Percentiles rank a stretch among this genome's conserved stretches.
Conservation (phyloP, 1,284 basidiomycete species). For the Microbotryum saponariae region DNA sequence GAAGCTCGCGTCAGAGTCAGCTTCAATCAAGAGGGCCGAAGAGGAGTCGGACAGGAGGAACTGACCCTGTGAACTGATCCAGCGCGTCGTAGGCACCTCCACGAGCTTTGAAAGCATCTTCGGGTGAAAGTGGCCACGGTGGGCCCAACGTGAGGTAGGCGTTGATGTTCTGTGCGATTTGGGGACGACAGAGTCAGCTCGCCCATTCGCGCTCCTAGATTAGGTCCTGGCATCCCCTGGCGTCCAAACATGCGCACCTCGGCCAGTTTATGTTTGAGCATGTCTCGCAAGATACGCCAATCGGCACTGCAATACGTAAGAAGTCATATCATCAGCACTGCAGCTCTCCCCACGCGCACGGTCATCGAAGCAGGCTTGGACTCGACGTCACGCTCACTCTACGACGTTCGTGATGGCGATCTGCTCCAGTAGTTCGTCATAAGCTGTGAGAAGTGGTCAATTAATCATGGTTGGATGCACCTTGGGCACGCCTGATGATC, state of each 20-base stretch:
- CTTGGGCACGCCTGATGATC: not conserved
- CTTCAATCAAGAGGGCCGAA: not conserved
- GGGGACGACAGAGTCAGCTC: conserved; percentile 9
- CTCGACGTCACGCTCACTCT: conserved; percentile 49
- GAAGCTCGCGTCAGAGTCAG: not conserved
- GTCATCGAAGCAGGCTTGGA: not conserved
- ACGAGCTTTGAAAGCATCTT: conserved; percentile 29
- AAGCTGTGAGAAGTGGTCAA: conserved; percentile 45
- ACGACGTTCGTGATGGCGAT: conserved; percentile 63
- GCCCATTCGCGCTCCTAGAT: too few relatives aligned
- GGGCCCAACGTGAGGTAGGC: conserved; percentile 40
- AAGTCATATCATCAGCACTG: not conserved
- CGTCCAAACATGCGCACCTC: conserved; percentile 47
- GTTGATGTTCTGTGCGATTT: conserved; percentile 50
- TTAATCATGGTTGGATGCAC: not conserved
- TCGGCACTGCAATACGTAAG: conserved; percentile 51
- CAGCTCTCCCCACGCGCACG: not conserved
- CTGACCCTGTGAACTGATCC: conserved; percentile 18
- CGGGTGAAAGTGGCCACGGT: conserved; percentile 19
- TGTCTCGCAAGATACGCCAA: conserved; percentile 63
- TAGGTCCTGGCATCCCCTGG: conserved; percentile 15
- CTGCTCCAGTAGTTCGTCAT: conserved; percentile 56
- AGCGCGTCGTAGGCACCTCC: conserved; percentile 31
- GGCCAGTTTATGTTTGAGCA: conserved; percentile 61
- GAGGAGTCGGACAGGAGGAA: not conserved